Percentiles rank a stretch among this genome's conserved stretches.
phyloP scores from a whole-genome alignment of 2,329 filamentous ascomycete species.

The Grosmannia huntii region DNA sequence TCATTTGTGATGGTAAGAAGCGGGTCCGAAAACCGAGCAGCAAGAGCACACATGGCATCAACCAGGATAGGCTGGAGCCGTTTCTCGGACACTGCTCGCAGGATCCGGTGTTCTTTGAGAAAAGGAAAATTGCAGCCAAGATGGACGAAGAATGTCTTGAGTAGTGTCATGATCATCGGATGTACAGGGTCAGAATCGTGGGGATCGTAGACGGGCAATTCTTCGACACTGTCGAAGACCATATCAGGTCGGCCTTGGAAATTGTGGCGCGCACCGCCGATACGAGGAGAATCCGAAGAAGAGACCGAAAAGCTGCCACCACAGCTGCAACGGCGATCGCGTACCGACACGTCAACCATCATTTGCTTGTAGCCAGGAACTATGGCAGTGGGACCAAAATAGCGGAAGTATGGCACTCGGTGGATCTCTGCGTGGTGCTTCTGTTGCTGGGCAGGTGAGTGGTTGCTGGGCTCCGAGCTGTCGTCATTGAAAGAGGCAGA shows the following conservation, averaged over 20 bases:
- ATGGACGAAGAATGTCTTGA: constrained; percentile 69
- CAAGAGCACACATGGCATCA: constrained; percentile 71
- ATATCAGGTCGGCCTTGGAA: constrained; percentile 18
- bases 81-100: constrained; percentile 68
- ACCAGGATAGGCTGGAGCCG: constrained; percentile 73
- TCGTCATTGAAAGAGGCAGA: neutral
- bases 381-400: constrained; percentile 83
- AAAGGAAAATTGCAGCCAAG: constrained; percentile 82
- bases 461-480: constrained; percentile 6
- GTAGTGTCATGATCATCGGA: constrained; percentile 61
- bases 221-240: constrained; percentile 31
- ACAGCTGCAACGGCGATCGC: constrained; percentile 49
- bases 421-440: constrained; percentile 29
- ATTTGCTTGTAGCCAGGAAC: constrained; percentile 89
- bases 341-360: constrained; percentile 56
- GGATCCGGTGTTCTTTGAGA: constrained; percentile 57
- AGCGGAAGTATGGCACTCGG: constrained; percentile 77
- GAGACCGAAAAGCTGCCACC: constrained; percentile 42
- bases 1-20: constrained; percentile 37
- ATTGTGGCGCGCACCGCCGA: constrained; percentile 11
- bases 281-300: constrained; percentile 29
- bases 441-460: constrained; percentile 1
- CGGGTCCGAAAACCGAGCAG: constrained; percentile 65
- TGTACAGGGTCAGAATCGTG: constrained; percentile 59
- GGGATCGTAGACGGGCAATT: constrained; percentile 63